phyloP scores from a whole-genome alignment of 306 rosid genomes.

The Carpinus viminea region DNA sequence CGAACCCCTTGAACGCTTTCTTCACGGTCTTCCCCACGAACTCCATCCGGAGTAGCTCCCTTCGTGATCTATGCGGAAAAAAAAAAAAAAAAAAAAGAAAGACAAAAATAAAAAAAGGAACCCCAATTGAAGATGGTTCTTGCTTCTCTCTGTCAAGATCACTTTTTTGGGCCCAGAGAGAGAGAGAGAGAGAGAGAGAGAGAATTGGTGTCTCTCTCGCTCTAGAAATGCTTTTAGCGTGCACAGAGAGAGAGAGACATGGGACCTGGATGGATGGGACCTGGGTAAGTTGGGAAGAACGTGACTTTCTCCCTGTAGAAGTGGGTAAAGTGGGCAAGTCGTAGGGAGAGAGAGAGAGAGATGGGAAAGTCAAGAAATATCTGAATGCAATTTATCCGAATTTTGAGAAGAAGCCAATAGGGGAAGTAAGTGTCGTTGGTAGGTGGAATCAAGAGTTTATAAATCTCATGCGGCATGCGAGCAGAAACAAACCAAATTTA shows the following conservation, averaged over 20 bases:
- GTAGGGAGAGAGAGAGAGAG: background rate
- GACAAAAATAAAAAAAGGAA: background rate
- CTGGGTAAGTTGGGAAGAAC: slow-evolving; percentile 37
- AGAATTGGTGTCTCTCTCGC: slow-evolving; percentile 23
- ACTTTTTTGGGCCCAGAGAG: slow-evolving; percentile 16
- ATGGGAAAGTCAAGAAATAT: background rate
- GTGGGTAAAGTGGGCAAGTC: slow-evolving; percentile 35
- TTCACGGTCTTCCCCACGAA: slow-evolving; percentile 65
- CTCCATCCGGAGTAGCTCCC: slow-evolving; percentile 48
- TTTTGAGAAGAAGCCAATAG: no score
- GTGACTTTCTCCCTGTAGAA: background rate
- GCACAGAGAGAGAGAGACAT: slow-evolving; percentile 24
- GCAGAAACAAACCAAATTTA: no score
- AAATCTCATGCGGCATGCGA: no score
- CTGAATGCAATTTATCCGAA: no score
- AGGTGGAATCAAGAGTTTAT: no score
- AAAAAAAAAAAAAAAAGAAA: background rate
- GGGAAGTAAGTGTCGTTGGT: no score
- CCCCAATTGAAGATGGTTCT: background rate
- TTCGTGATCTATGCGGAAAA: slow-evolving; percentile 39
- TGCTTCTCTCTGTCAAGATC: slow-evolving; percentile 7
- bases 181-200: slow-evolving; percentile 18
- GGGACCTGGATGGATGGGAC: background rate
- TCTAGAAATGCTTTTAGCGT: slow-evolving; percentile 44
- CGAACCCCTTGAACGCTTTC: slow-evolving; percentile 56